Base-by-base conservation (phyloP, 2,329 filamentous ascomycete genomes). In the Coniochaeta ligniaria region DNA sequence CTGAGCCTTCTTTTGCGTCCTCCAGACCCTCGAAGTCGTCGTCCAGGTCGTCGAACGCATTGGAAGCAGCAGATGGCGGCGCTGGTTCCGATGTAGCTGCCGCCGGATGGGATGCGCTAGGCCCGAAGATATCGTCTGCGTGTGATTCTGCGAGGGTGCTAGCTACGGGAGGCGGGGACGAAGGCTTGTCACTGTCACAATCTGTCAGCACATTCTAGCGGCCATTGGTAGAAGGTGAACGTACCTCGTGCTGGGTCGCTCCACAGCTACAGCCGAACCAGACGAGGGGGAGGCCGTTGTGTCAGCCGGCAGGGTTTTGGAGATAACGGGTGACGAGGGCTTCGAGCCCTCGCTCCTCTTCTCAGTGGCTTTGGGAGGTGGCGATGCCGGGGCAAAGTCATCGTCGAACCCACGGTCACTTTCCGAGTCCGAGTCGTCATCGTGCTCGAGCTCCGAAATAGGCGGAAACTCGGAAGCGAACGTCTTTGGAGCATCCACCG, bases 391-490 rank as follows among this genome's bases (percentile, higher is more conserved):
- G 0, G 90, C 88, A 71, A 98, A 98, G 73, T 97, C 89, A 70
- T 99, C 95, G 57, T 96, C 94, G 70, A 98, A 98, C 0, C 93
- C 92, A 57, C 84, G 84, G 56, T 91, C 90, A 62, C 85, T 90
- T 60, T 87, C 88, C 33, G 88, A 89, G 61, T 96, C 92, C 33
- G 90, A 93, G n/a, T 91, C 89, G 26, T 94, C 91, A 61, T 93
- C 89, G 33, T 86, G 83, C 63, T 90, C 89, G 61, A 97, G 76
- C 71, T 94, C 91, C n/a, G 89, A 87, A 62, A 98, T 96, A 0
- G 94, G 95, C 35, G 95, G 95, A 70, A 98, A 98, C 71, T 98
- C 95, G 60, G 75, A 78, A 2, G 82, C 72, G 22, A 77, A 77
- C 1, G 76, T 69, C 63, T 81, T 81, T 41, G 73, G 70, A n/a